Percentiles rank a stretch among this genome's conserved stretches.
Conservation (phyloP, 1,139 yeast species). For the Candida sp. region DNA sequence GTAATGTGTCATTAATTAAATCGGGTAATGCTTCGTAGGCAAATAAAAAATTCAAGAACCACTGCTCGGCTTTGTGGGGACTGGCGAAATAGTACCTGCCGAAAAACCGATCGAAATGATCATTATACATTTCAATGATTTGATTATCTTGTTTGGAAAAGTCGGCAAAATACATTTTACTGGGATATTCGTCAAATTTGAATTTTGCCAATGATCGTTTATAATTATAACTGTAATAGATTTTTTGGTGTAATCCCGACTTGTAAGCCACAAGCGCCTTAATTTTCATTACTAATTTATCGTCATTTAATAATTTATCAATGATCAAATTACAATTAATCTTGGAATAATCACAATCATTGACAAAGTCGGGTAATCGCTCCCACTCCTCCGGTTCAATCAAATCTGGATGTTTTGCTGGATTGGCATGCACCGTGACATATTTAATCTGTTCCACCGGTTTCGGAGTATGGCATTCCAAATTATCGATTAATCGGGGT, state of each 20-base stretch:
- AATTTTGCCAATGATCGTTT: neutral
- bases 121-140: neutral
- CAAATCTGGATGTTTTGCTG: neutral
- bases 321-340: conserved; percentile 1
- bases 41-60: conserved; percentile 1
- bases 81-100: conserved; percentile 1
- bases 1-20: neutral
- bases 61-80: neutral
- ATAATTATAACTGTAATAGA: neutral
- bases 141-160: neutral
- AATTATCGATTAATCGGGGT: neutral
- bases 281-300: conserved; percentile 1
- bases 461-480: neutral
- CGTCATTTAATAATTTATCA: neutral
- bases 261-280: conserved; percentile 1
- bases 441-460: neutral
- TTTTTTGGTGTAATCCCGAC: neutral
- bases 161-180: neutral
- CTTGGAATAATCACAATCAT: neutral
- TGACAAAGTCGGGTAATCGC: neutral
- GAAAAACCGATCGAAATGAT: conserved; percentile 2
- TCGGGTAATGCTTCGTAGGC: conserved; percentile 1
- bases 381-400: neutral
- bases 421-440: neutral
- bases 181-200: neutral